Evolutionary conservation across 441 rosid species (phyloP).

Genomic region (Bocquillonia castaneifolia): DNA sequence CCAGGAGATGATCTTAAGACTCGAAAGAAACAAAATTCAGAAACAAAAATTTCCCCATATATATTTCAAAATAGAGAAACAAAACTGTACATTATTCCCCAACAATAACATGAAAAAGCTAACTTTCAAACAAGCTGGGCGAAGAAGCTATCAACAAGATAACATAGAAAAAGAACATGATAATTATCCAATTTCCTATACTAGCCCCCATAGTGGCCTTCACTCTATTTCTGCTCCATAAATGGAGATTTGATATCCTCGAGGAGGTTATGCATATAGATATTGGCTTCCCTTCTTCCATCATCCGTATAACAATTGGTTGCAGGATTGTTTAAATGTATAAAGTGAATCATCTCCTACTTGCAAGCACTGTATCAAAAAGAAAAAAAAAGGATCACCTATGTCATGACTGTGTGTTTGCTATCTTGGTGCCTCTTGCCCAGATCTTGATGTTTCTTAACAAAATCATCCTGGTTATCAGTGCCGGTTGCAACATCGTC

Average conservation of each 20-base stretch:
- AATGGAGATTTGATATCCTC: not conserved
- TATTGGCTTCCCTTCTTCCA: not conserved
- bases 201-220: not conserved
- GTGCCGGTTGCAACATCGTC: conserved; percentile 19
- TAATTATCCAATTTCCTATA: conserved; percentile 8
- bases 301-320: not conserved
- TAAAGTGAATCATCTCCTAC: conserved; percentile 12
- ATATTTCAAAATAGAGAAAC: conserved; percentile 15
- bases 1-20: too few relatives aligned
- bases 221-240: not conserved
- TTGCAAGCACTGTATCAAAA: not conserved
- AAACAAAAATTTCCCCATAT: conserved; percentile 7
- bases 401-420: conserved; percentile 43
- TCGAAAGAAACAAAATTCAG: not conserved
- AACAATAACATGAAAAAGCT: conserved; percentile 6
- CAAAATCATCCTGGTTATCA: conserved; percentile 25
- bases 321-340: not conserved
- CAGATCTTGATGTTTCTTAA: conserved; percentile 26
- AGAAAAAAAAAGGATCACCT: conserved; percentile 11
- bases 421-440: conserved; percentile 36
- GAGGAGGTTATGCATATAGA: not conserved
- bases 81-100: conserved; percentile 47
- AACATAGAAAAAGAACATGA: not conserved
- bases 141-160: conserved; percentile 25
- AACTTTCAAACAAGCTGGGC: conserved; percentile 1